Evolutionary conservation across 2,329 filamentous ascomycete genomes (phyloP), one percentile per base, ranked within the genome.

Genomic region (Chaetomiaceae sp.): DNA sequence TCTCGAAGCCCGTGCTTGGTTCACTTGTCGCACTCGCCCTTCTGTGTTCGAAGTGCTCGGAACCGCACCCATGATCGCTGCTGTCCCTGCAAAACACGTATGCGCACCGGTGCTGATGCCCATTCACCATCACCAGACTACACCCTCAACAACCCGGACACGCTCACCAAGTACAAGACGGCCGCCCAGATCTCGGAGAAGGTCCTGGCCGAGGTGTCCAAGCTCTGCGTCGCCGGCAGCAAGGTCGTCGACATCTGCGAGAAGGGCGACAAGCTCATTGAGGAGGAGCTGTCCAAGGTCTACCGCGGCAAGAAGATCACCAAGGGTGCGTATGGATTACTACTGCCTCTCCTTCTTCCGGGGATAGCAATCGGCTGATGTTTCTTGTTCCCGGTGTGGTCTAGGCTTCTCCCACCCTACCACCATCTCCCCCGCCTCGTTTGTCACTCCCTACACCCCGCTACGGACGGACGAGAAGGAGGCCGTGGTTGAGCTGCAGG

Each of bases 81-180:
- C n/a, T n/a, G n/a, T n/a, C n/a, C n/a, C n/a, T n/a, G n/a, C n/a
- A n/a, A n/a, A n/a, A n/a, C n/a, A n/a, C n/a, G n/a, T n/a, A n/a
- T n/a, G n/a, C n/a, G n/a, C n/a, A n/a, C n/a, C n/a, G 12, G 30
- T 46, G 35, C 44, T 51, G 42, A 29, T 45, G 32, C 29, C 52
- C 22, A 36, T 32, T 38, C n/a, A n/a, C n/a, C n/a, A n/a, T n/a
- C n/a, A n/a, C n/a, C 59, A 95, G 88, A 95, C 68, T 90, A 94
- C 74, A 79, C 86, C 58, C 81, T 96, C 68, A 87, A 83, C 69
- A 93, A 94, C 76, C 88, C 87, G 52, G 87, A 94, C 68, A 96
- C 89, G 62, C 79, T 98, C 61, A 97, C 93, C 72, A 98, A 97
- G 79, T 97, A 97, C 80, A 97, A 95, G 83, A 90, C 86, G 57